A percentile compares a stretch with the other conserved stretches of the same genome.
Conservation (phyloP, 306 rosid genomes). For the Psophocarpus tetragonolobus region DNA sequence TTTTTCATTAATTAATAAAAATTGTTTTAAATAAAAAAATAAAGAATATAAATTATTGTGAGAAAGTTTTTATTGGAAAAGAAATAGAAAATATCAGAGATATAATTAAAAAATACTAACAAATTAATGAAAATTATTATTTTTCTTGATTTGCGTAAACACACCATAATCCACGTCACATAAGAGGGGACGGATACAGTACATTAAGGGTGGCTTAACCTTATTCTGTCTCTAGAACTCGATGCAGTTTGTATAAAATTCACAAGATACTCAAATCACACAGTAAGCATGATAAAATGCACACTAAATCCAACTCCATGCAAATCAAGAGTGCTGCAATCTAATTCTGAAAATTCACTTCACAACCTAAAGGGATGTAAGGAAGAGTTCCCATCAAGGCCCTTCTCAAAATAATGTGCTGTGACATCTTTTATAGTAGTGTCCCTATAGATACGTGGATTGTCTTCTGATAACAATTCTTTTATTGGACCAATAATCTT, state of each 20-base stretch:
- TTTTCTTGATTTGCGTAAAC: too few species aligned
- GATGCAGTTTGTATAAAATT: neutral
- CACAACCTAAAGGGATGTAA: constrained; percentile 23
- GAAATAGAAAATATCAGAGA: too few species aligned
- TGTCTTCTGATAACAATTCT: constrained; percentile 49
- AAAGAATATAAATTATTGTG: too few species aligned
- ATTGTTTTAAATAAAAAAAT: too few species aligned
- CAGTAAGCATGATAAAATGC: neutral
- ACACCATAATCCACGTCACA: too few species aligned
- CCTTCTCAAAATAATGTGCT: neutral
- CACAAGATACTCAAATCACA: neutral
- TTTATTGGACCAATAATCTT: constrained; percentile 50
- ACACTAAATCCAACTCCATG: neutral
- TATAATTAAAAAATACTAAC: too few species aligned
- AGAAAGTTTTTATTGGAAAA: too few species aligned
- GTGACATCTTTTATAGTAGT: constrained; percentile 22
- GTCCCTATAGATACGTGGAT: constrained; percentile 44
- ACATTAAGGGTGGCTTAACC: neutral
- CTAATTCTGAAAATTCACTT: neutral
- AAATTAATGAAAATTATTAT: too few species aligned
- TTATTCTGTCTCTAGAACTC: neutral
- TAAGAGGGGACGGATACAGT: too few species aligned
- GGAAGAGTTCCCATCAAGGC: constrained; percentile 37
- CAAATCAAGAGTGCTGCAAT: neutral
- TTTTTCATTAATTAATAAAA: too few species aligned